phyloP scores from a whole-genome alignment of 441 rosid genomes.

The Erodium moschatum region DNA sequence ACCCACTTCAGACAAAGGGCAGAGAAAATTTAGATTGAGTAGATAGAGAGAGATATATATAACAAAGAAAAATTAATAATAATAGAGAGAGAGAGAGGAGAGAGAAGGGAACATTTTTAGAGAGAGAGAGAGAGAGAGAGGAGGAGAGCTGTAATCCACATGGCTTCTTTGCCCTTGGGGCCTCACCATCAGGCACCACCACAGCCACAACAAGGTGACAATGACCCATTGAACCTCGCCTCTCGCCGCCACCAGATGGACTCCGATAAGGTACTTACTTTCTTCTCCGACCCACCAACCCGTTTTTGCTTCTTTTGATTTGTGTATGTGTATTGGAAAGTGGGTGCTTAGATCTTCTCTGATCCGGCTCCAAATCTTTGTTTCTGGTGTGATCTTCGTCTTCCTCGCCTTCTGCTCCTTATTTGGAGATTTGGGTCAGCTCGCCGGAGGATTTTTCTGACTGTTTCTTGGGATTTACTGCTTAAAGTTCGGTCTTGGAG shows the following conservation, averaged over 20 bases:
- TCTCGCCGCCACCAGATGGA: slow-evolving; percentile 34
- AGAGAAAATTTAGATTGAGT: slow-evolving; percentile 9
- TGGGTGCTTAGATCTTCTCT: slow-evolving; percentile 29
- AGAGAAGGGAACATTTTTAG: too few relatives aligned
- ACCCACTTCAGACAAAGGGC: slow-evolving; percentile 9
- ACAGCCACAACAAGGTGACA: slow-evolving; percentile 17
- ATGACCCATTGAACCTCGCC: slow-evolving; percentile 26
- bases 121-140: neutral
- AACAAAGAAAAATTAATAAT: neutral
- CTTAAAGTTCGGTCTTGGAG: neutral
- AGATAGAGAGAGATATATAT: neutral
- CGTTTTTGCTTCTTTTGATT: neutral
- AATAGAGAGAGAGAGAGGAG: slow-evolving; percentile 12
- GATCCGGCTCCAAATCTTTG: slow-evolving; percentile 24
- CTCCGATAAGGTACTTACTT: slow-evolving; percentile 39
- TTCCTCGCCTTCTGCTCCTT: neutral
- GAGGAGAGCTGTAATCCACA: slow-evolving; percentile 36
- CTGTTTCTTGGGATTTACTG: neutral
- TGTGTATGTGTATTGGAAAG: neutral
- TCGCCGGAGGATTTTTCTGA: slow-evolving; percentile 1
- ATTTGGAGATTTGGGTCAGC: neutral
- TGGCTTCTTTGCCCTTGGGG: slow-evolving; percentile 45
- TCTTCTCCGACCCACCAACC: neutral
- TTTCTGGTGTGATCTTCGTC: slow-evolving; percentile 11
- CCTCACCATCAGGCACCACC: slow-evolving; percentile 30